These are phyloP conservation scores for Gynochthodes officinalis DNA, from an alignment of 257 asterid species.

Conservation along the genomic window DNA sequence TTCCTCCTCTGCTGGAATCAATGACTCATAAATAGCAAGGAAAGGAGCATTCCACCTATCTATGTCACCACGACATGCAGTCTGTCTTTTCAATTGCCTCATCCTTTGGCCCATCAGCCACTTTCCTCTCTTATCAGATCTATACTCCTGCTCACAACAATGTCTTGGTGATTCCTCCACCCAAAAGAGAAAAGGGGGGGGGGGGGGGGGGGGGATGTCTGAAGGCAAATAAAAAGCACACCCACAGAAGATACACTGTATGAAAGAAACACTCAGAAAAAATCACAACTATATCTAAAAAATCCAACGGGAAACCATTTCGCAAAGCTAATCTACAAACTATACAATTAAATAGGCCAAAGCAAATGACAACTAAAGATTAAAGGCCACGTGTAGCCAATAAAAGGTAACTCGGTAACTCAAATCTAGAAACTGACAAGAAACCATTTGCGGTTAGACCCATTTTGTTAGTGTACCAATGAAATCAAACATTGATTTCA, in stretches of 20 bases:
- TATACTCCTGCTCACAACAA: slow-evolving; percentile 55
- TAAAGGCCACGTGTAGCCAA: no score
- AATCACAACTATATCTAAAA: no score
- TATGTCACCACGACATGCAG: slow-evolving; percentile 58
- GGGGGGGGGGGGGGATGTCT: no score
- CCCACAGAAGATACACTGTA: background rate
- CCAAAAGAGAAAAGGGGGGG: background rate
- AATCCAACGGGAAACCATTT: no score
- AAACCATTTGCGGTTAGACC: background rate
- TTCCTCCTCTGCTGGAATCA: slow-evolving; percentile 92
- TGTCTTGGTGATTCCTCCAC: slow-evolving; percentile 2
- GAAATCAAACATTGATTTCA: background rate
- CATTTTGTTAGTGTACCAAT: background rate
- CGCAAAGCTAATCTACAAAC: no score
- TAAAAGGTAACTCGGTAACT: no score
- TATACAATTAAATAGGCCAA: no score
- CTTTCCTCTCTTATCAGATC: slow-evolving; percentile 83
- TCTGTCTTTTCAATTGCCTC: slow-evolving; percentile 55
- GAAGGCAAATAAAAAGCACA: background rate
- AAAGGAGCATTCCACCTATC: slow-evolving; percentile 45
- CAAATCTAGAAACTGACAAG: background rate
- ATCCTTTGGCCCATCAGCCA: slow-evolving; percentile 70
- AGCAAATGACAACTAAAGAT: no score
- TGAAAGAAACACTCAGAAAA: no score
- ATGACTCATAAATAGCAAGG: slow-evolving; percentile 56